Base-by-base conservation (phyloP, 352 stramenopile species). In the Thalassiosira sp. region DNA sequence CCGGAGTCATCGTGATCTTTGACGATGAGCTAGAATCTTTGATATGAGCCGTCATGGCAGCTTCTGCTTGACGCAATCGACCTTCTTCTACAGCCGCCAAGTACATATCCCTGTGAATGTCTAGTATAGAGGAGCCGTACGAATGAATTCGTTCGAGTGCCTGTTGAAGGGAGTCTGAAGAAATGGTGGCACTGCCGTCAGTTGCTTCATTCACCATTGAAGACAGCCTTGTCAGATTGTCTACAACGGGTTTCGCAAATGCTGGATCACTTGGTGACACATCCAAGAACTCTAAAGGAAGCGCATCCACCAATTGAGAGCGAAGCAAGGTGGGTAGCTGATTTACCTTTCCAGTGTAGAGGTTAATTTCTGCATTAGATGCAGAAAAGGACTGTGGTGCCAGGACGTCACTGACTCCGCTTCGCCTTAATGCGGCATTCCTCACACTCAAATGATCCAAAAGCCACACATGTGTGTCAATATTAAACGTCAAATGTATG, bases 401-500 rank as follows among this genome's bases (percentile, higher is more conserved):
- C 31, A 78, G 53, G 7, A 67, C 27, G 66, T 92, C 86, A 0
- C 67, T 54, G 6, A 87, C 61, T 46, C 72, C 60, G n/a, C 62
- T 79, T 54, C 78, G 42, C 28, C 60, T 35, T 37, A 91, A 80
- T n/a, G 76, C 84, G n/a, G 82, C 75, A 65, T 79, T 69, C 60
- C 87, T 69, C 18, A 70, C 61, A 40, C 37, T 82, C 25, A 89
- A 63, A 67, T 89, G 86, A 80, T 93, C 83, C 27, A 95, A 81
- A 51, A 90, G 87, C 91, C 91, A 95, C 54, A 95, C 89, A 72
- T 94, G 89, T 1, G 89, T 94, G 76, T 95, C 90, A 48, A 95
- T 77, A 56, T 90, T 90, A 25, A 95, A 86, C 15, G 91, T 95
- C 52, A 95, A 75, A 73, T 95, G 91, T 49, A 95, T 81, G 81